Conservation (phyloP, 257 asterid species). For the Capsicum baccatum region DNA sequence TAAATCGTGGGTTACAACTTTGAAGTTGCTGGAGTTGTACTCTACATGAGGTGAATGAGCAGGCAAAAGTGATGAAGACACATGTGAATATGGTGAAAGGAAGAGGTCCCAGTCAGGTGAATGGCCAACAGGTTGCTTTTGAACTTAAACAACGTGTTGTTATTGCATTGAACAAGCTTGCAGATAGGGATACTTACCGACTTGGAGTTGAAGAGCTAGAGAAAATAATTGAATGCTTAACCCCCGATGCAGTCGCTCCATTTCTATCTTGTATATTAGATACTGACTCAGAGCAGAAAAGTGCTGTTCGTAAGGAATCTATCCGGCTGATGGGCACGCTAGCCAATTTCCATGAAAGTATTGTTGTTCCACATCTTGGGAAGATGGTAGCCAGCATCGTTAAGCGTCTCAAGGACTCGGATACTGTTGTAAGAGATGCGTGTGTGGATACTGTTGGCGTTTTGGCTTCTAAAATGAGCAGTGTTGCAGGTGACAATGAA, state of each 20-base stretch:
- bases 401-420: constrained; percentile 86
- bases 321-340: constrained; percentile 77
- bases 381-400: constrained; percentile 85
- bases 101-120: constrained; percentile 61
- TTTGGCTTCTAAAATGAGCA: constrained; percentile 74
- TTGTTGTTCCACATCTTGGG: constrained; percentile 70
- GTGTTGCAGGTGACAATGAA: constrained; percentile 49
- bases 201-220: constrained; percentile 88
- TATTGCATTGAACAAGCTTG: constrained; percentile 82
- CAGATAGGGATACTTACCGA: constrained; percentile 88
- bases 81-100: constrained; percentile 60
- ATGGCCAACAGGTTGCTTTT: constrained; percentile 68
- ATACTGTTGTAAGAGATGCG: constrained; percentile 84
- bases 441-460: constrained; percentile 80
- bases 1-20: constrained; percentile 28
- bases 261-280: constrained; percentile 85
- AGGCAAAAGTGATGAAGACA: constrained; percentile 51
- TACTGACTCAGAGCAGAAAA: constrained; percentile 78
- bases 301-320: constrained; percentile 90
- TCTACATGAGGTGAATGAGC: constrained; percentile 21
- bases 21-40: constrained; percentile 3
- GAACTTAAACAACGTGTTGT: constrained; percentile 84
- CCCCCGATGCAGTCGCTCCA: constrained; percentile 70
- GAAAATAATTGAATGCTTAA: constrained; percentile 65
- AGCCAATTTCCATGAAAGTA: constrained; percentile 62